Conservation (phyloP, 495 filamentous ascomycete genomes). For the Neurospora sp. region DNA sequence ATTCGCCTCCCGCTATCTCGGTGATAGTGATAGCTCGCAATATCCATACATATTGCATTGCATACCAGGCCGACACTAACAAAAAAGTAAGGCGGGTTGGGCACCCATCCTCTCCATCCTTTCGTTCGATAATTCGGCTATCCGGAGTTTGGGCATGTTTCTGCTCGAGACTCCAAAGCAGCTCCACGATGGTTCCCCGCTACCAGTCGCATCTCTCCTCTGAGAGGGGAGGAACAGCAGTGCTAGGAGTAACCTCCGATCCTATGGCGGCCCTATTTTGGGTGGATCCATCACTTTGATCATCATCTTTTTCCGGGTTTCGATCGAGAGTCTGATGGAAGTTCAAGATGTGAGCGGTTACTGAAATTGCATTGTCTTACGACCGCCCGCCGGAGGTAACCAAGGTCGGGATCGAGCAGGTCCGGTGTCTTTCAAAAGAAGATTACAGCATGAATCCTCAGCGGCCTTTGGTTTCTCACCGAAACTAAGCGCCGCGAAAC, state of each 20-base stretch:
- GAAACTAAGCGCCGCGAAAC: not conserved
- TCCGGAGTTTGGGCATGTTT: not conserved
- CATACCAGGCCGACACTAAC: not conserved
- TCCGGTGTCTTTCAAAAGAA: conserved; percentile 1
- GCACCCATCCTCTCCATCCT: not conserved
- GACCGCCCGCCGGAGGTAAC: conserved; percentile 6
- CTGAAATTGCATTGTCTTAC: conserved; percentile 22
- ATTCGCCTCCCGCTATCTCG: not conserved
- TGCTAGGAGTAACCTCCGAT: not conserved
- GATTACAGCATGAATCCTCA: not conserved
- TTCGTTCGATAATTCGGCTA: not conserved
- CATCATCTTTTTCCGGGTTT: not conserved
- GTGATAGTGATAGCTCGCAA: not conserved
- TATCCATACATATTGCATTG: not conserved
- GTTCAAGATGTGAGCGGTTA: conserved; percentile 16
- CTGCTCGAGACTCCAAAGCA: not conserved
- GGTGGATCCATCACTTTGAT: not conserved
- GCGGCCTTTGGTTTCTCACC: not conserved
- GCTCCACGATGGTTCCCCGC: not conserved
- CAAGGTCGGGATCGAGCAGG: conserved; percentile 1
- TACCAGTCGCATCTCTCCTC: not conserved
- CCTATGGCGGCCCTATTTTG: conserved; percentile 4
- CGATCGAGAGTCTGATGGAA: not conserved
- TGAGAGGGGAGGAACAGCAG: not conserved
- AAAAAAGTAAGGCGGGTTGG: not conserved